Evolutionary conservation across 768 basidiomycete species (phyloP).

Genomic region (Tremella yokohamensis): DNA sequence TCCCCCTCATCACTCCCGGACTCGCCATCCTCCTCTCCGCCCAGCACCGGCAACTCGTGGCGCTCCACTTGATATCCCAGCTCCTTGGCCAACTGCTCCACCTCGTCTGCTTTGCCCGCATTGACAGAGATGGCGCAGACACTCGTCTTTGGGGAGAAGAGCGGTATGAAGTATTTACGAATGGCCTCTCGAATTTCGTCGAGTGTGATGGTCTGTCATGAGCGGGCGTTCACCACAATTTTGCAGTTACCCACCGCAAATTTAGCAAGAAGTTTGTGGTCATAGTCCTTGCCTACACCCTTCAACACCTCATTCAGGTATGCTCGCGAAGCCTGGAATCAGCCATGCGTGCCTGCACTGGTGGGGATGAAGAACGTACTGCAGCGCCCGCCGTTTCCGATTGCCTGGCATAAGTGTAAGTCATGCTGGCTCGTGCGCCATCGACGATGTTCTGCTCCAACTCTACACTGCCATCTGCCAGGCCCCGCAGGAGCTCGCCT

Average conservation of each 20-base stretch:
- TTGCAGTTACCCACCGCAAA: conserved; percentile 28
- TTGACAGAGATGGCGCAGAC: conserved; percentile 78
- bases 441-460: conserved; percentile 78
- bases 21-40: conserved; percentile 33
- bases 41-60: conserved; percentile 62
- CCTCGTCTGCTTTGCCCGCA: conserved; percentile 71
- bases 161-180: conserved; percentile 70
- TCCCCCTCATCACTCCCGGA: conserved; percentile 10
- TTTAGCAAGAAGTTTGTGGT: conserved; percentile 59
- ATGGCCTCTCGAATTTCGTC: conserved; percentile 70
- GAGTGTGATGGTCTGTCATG: conserved; percentile 63
- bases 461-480: conserved; percentile 77
- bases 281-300: conserved; percentile 69
- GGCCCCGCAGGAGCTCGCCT: conserved; percentile 67
- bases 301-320: conserved; percentile 91
- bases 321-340: conserved; percentile 66
- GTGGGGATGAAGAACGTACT: conserved; percentile 55
- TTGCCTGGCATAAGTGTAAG: conserved; percentile 72
- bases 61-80: conserved; percentile 78
- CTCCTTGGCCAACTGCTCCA: conserved; percentile 61
- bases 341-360: neutral
- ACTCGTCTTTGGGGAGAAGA: conserved; percentile 74
- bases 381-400: conserved; percentile 85
- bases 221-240: neutral
- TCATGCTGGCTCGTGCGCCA: conserved; percentile 86